Evolutionary conservation across 2,329 filamentous ascomycete genomes (phyloP), one percentile per base, ranked within the genome.

Genomic region (Blumeria graminis): DNA sequence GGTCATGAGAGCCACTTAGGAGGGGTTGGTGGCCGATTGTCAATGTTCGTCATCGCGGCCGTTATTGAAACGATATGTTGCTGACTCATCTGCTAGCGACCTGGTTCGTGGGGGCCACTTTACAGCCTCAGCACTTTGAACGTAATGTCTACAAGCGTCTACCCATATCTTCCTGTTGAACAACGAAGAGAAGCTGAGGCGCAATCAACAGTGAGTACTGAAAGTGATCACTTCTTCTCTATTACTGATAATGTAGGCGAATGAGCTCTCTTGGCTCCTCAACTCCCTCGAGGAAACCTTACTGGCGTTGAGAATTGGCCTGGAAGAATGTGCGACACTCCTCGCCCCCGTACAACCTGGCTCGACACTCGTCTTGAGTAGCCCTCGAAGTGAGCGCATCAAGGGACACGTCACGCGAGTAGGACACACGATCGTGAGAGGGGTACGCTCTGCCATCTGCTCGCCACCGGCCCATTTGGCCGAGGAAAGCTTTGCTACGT

Each of bases 391-490:
- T 56, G 92, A 98, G 71, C 80, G 78, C 62, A 81, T 96, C 60
- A 98, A 98, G 69, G 92, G 92, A 16, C 86, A 87, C 63, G 79
- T 96, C 58, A 96, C 90, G 0, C 80, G 92, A 56, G 80, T 94
- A 38, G 92, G 92, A 41, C 86, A 86, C n/a, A 80, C 84, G 55
- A 83, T 98, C 60, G 83, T 94, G 60, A 94, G 94, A 68, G 90
- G 88, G 61, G 86, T 89, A 73, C 63, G 81, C 75, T 50, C 53
- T 11, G 8, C 22, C 10, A 32, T 32, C 10, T 52, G 18, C 28
- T 32, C 8, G 32, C 36, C 14, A 39, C 22, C 22, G 4, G 22
- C 22, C 4, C 22, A 28, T 28, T 28, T 4, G 22, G 22, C 22
- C 22, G 4, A 4, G 22, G 4, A 28, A 28, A 4, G 22, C 22